These are phyloP conservation scores for Ambrosiella beaveri DNA, from an alignment of 2,329 filamentous ascomycete genomes.

Conservation along the genomic window DNA sequence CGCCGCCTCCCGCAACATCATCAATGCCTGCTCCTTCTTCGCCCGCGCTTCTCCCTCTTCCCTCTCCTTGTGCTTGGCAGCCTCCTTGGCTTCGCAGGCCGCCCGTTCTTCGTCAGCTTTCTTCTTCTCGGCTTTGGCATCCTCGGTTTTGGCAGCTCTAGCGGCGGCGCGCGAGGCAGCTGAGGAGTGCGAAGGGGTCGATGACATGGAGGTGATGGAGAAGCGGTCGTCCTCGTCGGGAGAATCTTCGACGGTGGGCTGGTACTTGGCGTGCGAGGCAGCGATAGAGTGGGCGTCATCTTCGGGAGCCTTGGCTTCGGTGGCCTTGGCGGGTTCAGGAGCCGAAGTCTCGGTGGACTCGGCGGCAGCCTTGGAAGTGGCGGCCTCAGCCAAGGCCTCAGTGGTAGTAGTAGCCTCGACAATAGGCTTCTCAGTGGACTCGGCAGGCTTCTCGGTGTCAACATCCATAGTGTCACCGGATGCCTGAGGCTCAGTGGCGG, in stretches of 20 bases:
- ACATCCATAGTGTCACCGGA: constrained; percentile 14
- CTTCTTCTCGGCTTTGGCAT: constrained; percentile 18
- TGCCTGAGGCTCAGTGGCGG: constrained; percentile 20
- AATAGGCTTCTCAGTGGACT: constrained; percentile 22
- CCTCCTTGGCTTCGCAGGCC: constrained; percentile 14
- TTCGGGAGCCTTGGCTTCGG: too few relatives aligned
- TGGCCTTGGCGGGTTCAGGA: constrained; percentile 20
- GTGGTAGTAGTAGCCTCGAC: constrained; percentile 25
- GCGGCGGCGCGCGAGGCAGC: constrained; percentile 15
- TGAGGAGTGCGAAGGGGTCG: constrained; percentile 15
- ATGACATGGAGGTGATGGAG: constrained; percentile 14
- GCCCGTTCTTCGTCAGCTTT: constrained; percentile 20
- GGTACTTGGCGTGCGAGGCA: constrained; percentile 26
- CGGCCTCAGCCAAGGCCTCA: constrained; percentile 28
- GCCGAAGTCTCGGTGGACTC: constrained; percentile 12
- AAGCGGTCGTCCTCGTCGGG: constrained; percentile 17
- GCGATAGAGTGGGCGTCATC: constrained; percentile 45
- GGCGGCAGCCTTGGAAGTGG: constrained; percentile 1
- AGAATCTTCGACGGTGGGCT: constrained; percentile 47
- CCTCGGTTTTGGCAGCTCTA: constrained; percentile 14
- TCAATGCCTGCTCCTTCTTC: background rate
- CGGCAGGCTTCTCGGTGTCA: constrained; percentile 24
- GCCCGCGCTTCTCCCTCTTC: background rate
- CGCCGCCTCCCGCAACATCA: background rate
- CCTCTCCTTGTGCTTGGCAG: background rate